These are phyloP conservation scores for Moesziomyces parantarcticus DNA, from an alignment of 1,284 basidiomycete species.

Conservation along the genomic window DNA sequence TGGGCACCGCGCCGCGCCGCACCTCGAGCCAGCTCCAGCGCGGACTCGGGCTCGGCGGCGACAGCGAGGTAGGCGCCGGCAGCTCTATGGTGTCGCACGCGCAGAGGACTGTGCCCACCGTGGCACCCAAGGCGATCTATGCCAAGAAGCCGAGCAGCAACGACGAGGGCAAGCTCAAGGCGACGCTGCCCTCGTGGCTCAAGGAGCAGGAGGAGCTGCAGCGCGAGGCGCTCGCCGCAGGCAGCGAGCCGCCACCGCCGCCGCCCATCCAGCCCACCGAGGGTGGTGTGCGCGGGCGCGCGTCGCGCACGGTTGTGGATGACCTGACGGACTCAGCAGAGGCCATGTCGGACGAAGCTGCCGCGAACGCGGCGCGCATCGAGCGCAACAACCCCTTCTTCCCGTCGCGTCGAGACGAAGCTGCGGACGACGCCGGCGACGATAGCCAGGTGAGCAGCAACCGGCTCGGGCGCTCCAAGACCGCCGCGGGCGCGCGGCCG, in stretches of 20 bases:
- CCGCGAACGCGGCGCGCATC: conserved; percentile 57
- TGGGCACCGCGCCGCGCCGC: conserved; percentile 17
- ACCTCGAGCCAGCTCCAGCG: conserved; percentile 38
- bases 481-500: conserved; percentile 22
- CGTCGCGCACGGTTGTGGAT: conserved; percentile 55
- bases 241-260: conserved; percentile 51
- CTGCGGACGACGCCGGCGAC: conserved; percentile 17
- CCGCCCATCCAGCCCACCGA: conserved; percentile 50
- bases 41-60: conserved; percentile 17
- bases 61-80: conserved; percentile 31
- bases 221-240: conserved; percentile 49
- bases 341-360: conserved; percentile 53
- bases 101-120: conserved; percentile 41
- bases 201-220: conserved; percentile 66
- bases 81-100: conserved; percentile 26
- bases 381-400: conserved; percentile 65
- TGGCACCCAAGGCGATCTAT: conserved; percentile 60
- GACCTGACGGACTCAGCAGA: conserved; percentile 55
- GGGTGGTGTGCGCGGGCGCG: conserved; percentile 30
- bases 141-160: conserved; percentile 30
- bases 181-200: conserved; percentile 61
- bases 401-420: conserved; percentile 50
- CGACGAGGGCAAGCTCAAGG: conserved; percentile 42
- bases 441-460: conserved; percentile 44
- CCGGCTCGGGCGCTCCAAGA: conserved; percentile 58